Evolutionary conservation across 345 rosid genomes (phyloP).

Genomic region (Euclidium syriacum): DNA sequence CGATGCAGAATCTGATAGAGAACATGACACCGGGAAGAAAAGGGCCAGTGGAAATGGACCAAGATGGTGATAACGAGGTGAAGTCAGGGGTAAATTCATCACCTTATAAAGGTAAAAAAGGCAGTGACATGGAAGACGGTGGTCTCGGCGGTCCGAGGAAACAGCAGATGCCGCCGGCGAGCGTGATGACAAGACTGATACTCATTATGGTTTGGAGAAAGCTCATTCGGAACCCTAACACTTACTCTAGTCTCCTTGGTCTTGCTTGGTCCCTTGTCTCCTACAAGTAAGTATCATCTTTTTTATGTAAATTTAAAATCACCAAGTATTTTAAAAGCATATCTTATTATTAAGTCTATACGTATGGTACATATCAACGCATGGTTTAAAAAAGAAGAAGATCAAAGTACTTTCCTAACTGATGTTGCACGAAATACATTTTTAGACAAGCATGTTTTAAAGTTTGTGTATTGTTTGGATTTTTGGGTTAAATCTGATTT

Average conservation of each 20-base stretch:
- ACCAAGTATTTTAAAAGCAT: too few species aligned
- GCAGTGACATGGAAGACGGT: constrained; percentile 36
- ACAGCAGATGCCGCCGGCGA: constrained; percentile 67
- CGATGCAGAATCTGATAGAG: constrained; percentile 57
- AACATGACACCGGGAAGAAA: constrained; percentile 51
- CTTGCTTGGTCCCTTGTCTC: constrained; percentile 68
- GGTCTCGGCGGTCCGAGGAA: constrained; percentile 35
- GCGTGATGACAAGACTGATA: constrained; percentile 67
- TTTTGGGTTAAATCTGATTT: too few species aligned
- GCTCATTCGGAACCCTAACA: constrained; percentile 71
- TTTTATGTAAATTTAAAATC: not conserved
- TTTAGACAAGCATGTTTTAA: too few species aligned
- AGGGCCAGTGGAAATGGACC: constrained; percentile 41
- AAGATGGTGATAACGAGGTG: constrained; percentile 40
- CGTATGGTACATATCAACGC: too few species aligned
- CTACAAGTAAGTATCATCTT: constrained; percentile 40
- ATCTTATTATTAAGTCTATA: too few species aligned
- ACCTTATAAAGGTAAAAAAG: constrained; percentile 42
- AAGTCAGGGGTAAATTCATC: constrained; percentile 42
- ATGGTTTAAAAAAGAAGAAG: too few species aligned
- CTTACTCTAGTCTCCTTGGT: constrained; percentile 65
- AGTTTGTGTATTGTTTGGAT: not conserved
- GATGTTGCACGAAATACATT: too few species aligned
- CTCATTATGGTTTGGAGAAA: constrained; percentile 78
- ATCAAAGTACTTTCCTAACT: too few species aligned